Base-by-base conservation (phyloP, 805 yeast species). In the Pichia rugopelliculosa region DNA sequence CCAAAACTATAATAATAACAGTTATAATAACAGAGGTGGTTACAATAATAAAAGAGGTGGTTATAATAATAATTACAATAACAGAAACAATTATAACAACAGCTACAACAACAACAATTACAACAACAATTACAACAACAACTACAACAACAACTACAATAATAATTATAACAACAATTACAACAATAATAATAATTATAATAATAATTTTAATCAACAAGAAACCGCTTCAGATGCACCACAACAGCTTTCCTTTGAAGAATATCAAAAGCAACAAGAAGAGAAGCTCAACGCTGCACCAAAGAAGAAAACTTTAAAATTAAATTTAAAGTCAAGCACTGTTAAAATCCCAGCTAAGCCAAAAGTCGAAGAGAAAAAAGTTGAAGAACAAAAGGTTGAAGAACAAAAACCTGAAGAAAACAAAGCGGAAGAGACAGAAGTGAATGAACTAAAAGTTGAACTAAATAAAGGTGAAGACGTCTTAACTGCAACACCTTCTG, bases 241-340 rank as follows among this genome's bases (percentile, higher is more conserved):
- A 50, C 72, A 71, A 58, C 82, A 81, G 52, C 80, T 87, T 87
- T 76, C 90, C 36, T 73, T 87, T 58, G 95, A 88, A 46, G 95
- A 87, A 55, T 87, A 80, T 69, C 83, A 85, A 62, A 82, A 82
- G 62, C 86, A 82, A 61, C 76, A 80, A 61, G 66, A 73, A 48
- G 74, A 70, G 27, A 53, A 63, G 50, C 69, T 58, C 49, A 64
- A 70, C 56, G 72, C 70, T 58, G 66, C 76, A 45, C 83, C 84
- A 40, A 66, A 66, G 49, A 86, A 84, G 72, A 81, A 73, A 60
- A 77, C 80, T 42, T 73, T 84, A 65, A 83, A 82, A 62, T 72
- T 85, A 62, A 80, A 82, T 34, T 67, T 82, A 26, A 76, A 82
- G 39, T 76, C 84, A 9, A 80, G 83, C 48, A 78, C 83, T 15